Base-by-base conservation (phyloP, 1,284 basidiomycete species). In the Peniophora sp. region DNA sequence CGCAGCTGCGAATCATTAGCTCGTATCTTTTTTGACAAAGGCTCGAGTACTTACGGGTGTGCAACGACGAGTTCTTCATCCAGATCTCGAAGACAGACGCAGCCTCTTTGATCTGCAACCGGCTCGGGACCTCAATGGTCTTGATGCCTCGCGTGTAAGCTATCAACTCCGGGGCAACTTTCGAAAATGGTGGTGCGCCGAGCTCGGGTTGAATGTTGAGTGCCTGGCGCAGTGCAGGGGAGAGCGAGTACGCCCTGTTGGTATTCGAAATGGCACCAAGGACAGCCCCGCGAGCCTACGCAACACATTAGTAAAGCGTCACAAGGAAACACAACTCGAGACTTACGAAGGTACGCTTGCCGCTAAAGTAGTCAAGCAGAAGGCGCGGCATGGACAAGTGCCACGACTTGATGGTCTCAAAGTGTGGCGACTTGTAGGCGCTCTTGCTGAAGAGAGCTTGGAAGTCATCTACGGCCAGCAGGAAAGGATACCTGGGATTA, bases 401-500 rank as follows among this genome's bases (percentile, higher is more conserved):
- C 62, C 88, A 92, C 0, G 89, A 69, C 57, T 88, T 81, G 51
- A 97, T 79, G 5, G 69, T 60, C 10, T 74, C 69, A 65, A 84
- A 94, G 50, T 88, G 83, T 1, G 91, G 88, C 52, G 92, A 84
- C 39, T 84, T 80, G 71, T 97, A 97, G 37, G 72, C 64, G 0
- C 85, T 80, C 46, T 75, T 76, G 60, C 78, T 72, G 64, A 91
- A 95, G 32, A 97, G 70, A 0, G 88, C 76, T 63, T 97, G 93
- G 59, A 87, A 81, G 58, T 95, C 91, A 61, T 97, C 95, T 1
- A 97, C 69, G 0, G 92, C 93, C 24, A 96, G 68, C 5, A 97
- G 66, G 1, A 97, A 85, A 0, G 94, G 90, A 63, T 72, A 65
- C 48, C 74, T 85, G 49, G 9, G 17, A 24, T 20, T 2, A 8